Conservation (phyloP, 352 stramenopile genomes). For the Pythium sp. region DNA sequence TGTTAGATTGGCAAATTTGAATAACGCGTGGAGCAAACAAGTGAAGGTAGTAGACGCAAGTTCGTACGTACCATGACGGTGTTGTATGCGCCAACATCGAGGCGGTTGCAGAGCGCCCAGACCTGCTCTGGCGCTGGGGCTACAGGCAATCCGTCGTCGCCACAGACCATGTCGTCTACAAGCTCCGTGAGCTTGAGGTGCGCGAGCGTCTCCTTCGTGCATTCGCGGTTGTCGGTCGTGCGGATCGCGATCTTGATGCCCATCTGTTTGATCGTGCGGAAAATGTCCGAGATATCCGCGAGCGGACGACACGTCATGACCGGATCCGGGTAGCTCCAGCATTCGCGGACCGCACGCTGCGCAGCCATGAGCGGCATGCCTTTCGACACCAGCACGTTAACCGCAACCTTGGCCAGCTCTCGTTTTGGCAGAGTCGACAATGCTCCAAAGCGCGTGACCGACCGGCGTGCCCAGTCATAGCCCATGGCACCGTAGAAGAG, state of each 20-base stretch:
- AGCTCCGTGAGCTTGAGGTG: conserved; percentile 29
- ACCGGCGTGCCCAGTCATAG: conserved; percentile 28
- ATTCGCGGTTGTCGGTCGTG: conserved; percentile 41
- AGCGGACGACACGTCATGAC: conserved; percentile 24
- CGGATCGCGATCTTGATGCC: conserved; percentile 50
- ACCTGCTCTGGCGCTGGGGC: conserved; percentile 40
- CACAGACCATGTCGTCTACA: conserved; percentile 46
- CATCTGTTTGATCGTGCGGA: conserved; percentile 33
- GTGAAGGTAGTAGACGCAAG: neutral
- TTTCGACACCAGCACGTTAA: conserved; percentile 28
- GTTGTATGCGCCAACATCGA: conserved; percentile 34
- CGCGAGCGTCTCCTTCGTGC: conserved; percentile 30
- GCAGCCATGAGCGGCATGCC: conserved; percentile 18
- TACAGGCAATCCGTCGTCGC: conserved; percentile 37
- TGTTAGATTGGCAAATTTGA: neutral
- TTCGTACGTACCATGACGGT: conserved; percentile 35
- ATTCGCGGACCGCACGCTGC: conserved; percentile 19
- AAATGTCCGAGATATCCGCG: conserved; percentile 27
- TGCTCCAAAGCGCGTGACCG: conserved; percentile 25
- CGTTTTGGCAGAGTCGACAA: conserved; percentile 34
- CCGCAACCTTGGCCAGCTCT: conserved; percentile 26
- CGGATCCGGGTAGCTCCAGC: conserved; percentile 33
- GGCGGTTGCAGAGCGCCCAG: conserved; percentile 34
- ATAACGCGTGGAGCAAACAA: neutral
- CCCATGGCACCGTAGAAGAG: conserved; percentile 33